Conservation (phyloP, 2,329 filamentous ascomycete genomes). For the Torrubiellomyces zombiae region DNA sequence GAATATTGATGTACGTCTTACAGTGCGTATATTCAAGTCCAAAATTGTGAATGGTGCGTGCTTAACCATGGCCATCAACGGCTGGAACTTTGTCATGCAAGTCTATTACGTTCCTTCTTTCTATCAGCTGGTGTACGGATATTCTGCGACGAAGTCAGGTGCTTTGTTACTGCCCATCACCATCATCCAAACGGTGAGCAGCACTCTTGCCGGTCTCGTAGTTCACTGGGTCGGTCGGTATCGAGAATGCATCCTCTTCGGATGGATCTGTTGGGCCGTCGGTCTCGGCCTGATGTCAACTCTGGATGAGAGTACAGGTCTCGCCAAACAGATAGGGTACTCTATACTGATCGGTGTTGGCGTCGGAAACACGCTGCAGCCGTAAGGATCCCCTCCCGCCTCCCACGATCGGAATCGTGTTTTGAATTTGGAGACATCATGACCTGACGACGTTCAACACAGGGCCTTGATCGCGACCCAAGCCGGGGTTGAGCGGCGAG, state of each 20-base stretch:
- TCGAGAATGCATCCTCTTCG: slow-evolving; percentile 35
- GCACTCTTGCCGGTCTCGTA: slow-evolving; percentile 32
- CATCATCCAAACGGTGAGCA: slow-evolving; percentile 27
- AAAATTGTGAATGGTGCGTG: slow-evolving; percentile 37
- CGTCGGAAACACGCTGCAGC: slow-evolving; percentile 34
- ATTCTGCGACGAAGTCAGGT: slow-evolving; percentile 23
- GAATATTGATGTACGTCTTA: slow-evolving; percentile 4
- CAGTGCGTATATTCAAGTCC: slow-evolving; percentile 35
- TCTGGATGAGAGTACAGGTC: slow-evolving; percentile 25
- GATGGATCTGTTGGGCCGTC: slow-evolving; percentile 33
- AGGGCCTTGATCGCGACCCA: slow-evolving; percentile 36
- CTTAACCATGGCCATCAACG: slow-evolving; percentile 39
- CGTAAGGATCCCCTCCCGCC: slow-evolving; percentile 13
- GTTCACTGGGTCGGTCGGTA: slow-evolving; percentile 36
- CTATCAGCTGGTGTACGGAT: slow-evolving; percentile 28
- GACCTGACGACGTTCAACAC: slow-evolving; percentile 1
- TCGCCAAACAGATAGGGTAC: slow-evolving; percentile 38
- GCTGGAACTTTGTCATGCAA: slow-evolving; percentile 43
- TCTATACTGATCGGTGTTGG: slow-evolving; percentile 33
- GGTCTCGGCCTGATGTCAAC: slow-evolving; percentile 36
- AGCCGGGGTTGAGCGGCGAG: slow-evolving; percentile 32
- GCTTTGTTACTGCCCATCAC: slow-evolving; percentile 25
- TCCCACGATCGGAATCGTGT: not conserved
- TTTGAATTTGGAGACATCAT: no score
- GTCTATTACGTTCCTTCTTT: slow-evolving; percentile 30